Conservation (phyloP, 306 rosid species). For the Trifolium fragiferum region DNA sequence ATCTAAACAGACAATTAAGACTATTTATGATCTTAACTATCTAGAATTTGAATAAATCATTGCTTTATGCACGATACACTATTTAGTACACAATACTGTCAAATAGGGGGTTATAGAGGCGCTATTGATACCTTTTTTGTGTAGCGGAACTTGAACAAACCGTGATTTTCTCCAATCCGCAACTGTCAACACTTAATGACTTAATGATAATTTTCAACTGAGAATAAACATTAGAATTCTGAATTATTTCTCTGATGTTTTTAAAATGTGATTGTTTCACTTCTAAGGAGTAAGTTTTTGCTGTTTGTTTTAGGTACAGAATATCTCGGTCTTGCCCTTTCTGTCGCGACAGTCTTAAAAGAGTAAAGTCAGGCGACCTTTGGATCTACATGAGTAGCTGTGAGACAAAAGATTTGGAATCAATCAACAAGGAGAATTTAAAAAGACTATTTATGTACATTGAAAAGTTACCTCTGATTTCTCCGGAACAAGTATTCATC, state of each 20-base stretch:
- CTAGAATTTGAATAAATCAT: not conserved
- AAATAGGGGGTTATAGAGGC: not conserved
- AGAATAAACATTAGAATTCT: not conserved
- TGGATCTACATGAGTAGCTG: constrained; percentile 71
- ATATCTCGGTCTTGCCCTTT: constrained; percentile 88
- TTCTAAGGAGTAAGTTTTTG: constrained; percentile 6
- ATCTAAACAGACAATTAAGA: no score
- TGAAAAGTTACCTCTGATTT: constrained; percentile 73
- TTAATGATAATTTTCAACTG: no score
- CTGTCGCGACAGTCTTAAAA: constrained; percentile 80
- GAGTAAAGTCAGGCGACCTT: constrained; percentile 79
- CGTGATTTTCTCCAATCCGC: not conserved
- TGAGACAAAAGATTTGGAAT: constrained; percentile 62
- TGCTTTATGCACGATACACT: not conserved
- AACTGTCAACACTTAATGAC: not conserved
- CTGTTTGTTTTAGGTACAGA: constrained; percentile 56
- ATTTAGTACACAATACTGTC: not conserved
- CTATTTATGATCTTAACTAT: not conserved
- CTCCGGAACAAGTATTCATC: constrained; percentile 54
- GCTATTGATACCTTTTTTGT: no score
- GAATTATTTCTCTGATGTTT: not conserved
- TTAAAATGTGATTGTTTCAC: not conserved
- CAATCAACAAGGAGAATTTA: constrained; percentile 68
- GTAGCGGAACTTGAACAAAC: not conserved
- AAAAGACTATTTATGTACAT: constrained; percentile 73